A percentile compares a stretch with the other conserved stretches of the same genome.
Evolutionary conservation across 352 stramenopile species (phyloP).

Genomic region (Globisporangium carolinianum): DNA sequence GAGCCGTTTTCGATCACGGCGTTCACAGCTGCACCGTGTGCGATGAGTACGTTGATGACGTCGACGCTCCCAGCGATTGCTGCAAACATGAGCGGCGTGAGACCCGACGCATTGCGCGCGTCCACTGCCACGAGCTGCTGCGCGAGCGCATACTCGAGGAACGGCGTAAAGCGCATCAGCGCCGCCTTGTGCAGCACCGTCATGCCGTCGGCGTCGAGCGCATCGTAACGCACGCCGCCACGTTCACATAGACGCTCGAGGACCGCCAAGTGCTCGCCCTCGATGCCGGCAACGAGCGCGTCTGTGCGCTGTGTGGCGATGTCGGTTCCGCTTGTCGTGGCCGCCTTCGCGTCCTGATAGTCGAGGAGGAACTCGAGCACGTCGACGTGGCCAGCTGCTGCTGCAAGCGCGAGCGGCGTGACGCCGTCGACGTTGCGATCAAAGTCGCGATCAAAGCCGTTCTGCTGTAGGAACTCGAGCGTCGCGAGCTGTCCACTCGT

Average conservation of each 20-base stretch:
- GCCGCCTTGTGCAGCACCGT: conserved; percentile 8
- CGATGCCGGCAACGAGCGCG: conserved; percentile 4
- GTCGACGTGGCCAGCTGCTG: conserved; percentile 1
- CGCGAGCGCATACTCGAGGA: conserved; percentile 3
- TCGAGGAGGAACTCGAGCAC: conserved; percentile 5
- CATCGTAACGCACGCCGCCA: conserved; percentile 2
- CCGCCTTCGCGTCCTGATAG: background rate
- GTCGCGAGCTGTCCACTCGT: conserved; percentile 1
- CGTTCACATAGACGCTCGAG: conserved; percentile 2
- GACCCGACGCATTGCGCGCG: background rate
- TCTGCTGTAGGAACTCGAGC: conserved; percentile 1
- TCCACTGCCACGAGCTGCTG: background rate
- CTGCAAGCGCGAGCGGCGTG: conserved; percentile 7
- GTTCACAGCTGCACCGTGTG: background rate
- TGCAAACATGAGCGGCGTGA: conserved; percentile 5
- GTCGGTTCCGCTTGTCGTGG: background rate
- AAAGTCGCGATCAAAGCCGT: background rate
- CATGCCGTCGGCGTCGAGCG: conserved; percentile 4
- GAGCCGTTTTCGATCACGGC: background rate
- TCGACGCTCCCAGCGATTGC: background rate
- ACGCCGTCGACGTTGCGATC: conserved; percentile 4
- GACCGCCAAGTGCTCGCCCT: background rate
- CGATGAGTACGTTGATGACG: conserved; percentile 2
- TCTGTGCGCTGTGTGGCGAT: background rate
- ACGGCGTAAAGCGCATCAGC: background rate